Percentiles rank a stretch among this genome's conserved stretches.
Evolutionary conservation across 106 monocot genomes (phyloP).

Genomic region (Xerophyta viscosa): DNA sequence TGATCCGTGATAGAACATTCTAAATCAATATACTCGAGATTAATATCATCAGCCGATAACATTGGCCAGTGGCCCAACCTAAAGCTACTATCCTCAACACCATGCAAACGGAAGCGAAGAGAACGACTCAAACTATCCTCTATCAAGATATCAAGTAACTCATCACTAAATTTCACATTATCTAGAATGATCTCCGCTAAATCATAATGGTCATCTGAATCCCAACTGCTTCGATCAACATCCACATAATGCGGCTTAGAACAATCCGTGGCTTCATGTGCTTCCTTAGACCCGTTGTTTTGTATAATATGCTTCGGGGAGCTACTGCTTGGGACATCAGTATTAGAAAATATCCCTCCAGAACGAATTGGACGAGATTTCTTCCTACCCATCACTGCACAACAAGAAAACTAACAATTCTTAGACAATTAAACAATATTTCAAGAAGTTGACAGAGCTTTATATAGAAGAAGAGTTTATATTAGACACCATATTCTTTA

Average conservation of each 20-base stretch:
- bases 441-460: too few relatives aligned
- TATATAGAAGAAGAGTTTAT: too few relatives aligned
- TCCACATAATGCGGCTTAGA: slow-evolving; percentile 40
- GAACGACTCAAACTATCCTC: slow-evolving; percentile 26
- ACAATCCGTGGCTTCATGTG: slow-evolving; percentile 6
- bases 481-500: too few relatives aligned
- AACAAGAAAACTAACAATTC: too few relatives aligned
- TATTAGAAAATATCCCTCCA: slow-evolving; percentile 15
- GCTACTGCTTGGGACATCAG: neutral
- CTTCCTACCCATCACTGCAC: slow-evolving; percentile 55
- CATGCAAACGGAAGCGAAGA: slow-evolving; percentile 48
- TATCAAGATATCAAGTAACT: slow-evolving; percentile 11
- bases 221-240: slow-evolving; percentile 36
- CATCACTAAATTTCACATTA: slow-evolving; percentile 41
- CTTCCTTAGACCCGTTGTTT: slow-evolving; percentile 1
- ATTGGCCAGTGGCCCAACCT: slow-evolving; percentile 76
- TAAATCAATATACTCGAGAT: slow-evolving; percentile 40
- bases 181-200: slow-evolving; percentile 69
- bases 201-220: slow-evolving; percentile 47
- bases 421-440: too few relatives aligned
- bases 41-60: slow-evolving; percentile 39
- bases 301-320: neutral
- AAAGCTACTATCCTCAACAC: slow-evolving; percentile 43
- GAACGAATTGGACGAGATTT: slow-evolving; percentile 72
- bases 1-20: slow-evolving; percentile 16